These are phyloP conservation scores for Neonothopanus nambi DNA, from an alignment of 1,284 basidiomycete genomes.

Conservation along the genomic window DNA sequence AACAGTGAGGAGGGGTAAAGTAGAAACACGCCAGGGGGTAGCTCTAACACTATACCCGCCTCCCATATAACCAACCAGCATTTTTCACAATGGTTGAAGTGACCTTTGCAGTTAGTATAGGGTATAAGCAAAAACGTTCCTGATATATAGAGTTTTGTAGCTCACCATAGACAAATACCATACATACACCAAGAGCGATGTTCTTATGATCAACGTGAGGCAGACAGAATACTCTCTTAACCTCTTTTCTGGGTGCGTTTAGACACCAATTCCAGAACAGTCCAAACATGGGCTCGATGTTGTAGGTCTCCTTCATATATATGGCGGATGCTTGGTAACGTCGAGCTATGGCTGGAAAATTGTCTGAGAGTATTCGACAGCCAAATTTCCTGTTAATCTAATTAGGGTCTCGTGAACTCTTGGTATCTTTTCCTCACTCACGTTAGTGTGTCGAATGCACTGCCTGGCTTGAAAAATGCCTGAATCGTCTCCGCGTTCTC, in stretches of 20 bases:
- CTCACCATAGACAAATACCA: no score
- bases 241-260: no score
- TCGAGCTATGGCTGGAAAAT: slow-evolving; percentile 11
- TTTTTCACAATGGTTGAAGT: slow-evolving; percentile 18
- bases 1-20: slow-evolving; percentile 24
- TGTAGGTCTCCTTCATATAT: slow-evolving; percentile 2
- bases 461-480: no score
- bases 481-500: no score
- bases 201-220: no score
- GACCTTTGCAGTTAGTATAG: background rate
- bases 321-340: background rate
- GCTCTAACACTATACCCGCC: slow-evolving; percentile 19
- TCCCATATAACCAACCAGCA: slow-evolving; percentile 27
- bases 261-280: slow-evolving; percentile 30
- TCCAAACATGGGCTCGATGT: slow-evolving; percentile 27
- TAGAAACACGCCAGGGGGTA: slow-evolving; percentile 20
- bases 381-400: slow-evolving; percentile 1
- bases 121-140: background rate
- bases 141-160: slow-evolving; percentile 20
- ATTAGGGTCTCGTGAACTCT: no score
- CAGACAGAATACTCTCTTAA: no score
- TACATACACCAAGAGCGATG: no score
- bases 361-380: background rate
- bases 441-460: no score
- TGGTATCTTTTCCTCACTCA: no score